A percentile compares a stretch with the other conserved stretches of the same genome.
Evolutionary conservation across 306 rosid species (phyloP).

Genomic region (Rosa chinensis): DNA sequence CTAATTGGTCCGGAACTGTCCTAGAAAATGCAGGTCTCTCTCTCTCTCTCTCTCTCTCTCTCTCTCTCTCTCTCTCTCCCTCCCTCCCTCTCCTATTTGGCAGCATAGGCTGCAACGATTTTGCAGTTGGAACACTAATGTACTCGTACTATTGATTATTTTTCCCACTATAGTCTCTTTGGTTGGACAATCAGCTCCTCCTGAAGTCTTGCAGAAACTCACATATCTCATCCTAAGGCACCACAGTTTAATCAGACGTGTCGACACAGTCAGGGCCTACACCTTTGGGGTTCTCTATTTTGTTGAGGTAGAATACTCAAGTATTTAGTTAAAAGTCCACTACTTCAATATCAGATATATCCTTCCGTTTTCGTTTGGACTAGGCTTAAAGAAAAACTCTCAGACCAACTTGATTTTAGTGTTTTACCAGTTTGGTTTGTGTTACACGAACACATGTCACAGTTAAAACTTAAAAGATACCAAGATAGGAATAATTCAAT

Average conservation of each 20-base stretch:
- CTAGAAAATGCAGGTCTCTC: constrained; percentile 78
- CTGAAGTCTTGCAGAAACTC: constrained; percentile 75
- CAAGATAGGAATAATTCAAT: background rate
- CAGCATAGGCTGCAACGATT: background rate
- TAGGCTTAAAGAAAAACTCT: no score
- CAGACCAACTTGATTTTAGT: background rate
- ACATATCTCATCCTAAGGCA: constrained; percentile 72
- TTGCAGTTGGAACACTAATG: background rate
- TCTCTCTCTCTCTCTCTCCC: no score
- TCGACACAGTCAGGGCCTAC: constrained; percentile 94
- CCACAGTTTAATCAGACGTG: constrained; percentile 59
- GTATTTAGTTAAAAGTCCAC: no score
- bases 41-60: background rate
- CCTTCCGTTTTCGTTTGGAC: background rate
- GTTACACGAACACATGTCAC: background rate
- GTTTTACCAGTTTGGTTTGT: background rate
- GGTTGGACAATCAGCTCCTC: constrained; percentile 92
- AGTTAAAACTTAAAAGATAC: no score
- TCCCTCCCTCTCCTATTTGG: background rate
- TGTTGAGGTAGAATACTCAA: constrained; percentile 54
- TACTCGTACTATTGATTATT: background rate
- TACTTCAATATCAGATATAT: no score
- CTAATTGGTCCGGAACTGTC: constrained; percentile 92
- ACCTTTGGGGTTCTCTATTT: constrained; percentile 94
- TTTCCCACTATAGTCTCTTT: constrained; percentile 51